These are phyloP conservation scores for Iberis pinnata DNA, from an alignment of 345 rosid genomes.

Conservation along the genomic window DNA sequence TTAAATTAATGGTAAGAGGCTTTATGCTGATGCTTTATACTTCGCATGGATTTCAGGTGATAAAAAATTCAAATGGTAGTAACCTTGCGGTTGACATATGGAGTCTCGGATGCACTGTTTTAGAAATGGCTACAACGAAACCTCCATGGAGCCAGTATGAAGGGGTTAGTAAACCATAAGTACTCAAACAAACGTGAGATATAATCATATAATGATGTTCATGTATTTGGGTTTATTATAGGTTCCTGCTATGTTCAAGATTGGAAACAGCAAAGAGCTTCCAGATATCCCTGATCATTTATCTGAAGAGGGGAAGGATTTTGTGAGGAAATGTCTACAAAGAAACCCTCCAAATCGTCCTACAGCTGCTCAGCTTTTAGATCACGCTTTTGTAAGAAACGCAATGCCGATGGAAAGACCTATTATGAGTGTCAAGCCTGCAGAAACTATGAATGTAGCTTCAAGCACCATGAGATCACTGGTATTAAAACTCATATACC, in stretches of 20 bases:
- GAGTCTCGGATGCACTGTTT: slow-evolving; percentile 86
- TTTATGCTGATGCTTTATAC: slow-evolving; percentile 10
- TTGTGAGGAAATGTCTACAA: slow-evolving; percentile 62
- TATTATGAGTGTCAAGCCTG: slow-evolving; percentile 31
- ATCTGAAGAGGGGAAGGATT: slow-evolving; percentile 72
- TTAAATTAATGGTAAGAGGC: slow-evolving; percentile 2
- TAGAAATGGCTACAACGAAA: slow-evolving; percentile 84
- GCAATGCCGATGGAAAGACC: slow-evolving; percentile 55
- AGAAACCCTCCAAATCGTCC: slow-evolving; percentile 60
- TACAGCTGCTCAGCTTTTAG: slow-evolving; percentile 55
- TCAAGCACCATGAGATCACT: slow-evolving; percentile 45
- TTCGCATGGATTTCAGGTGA: slow-evolving; percentile 42
- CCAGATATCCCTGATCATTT: slow-evolving; percentile 69
- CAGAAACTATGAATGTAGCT: slow-evolving; percentile 37
- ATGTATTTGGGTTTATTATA: slow-evolving; percentile 17
- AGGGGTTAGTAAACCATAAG: slow-evolving; percentile 52
- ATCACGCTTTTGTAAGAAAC: slow-evolving; percentile 57
- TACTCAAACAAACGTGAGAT: not conserved
- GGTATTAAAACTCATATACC: slow-evolving; percentile 34
- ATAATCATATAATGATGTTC: slow-evolving; percentile 4
- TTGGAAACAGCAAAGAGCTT: slow-evolving; percentile 84
- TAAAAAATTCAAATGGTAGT: slow-evolving; percentile 59
- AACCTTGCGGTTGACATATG: slow-evolving; percentile 83
- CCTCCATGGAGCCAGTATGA: slow-evolving; percentile 89
- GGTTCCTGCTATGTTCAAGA: slow-evolving; percentile 86